phyloP scores from a whole-genome alignment of 768 basidiomycete genomes.

The Lactifluus pinguis region DNA sequence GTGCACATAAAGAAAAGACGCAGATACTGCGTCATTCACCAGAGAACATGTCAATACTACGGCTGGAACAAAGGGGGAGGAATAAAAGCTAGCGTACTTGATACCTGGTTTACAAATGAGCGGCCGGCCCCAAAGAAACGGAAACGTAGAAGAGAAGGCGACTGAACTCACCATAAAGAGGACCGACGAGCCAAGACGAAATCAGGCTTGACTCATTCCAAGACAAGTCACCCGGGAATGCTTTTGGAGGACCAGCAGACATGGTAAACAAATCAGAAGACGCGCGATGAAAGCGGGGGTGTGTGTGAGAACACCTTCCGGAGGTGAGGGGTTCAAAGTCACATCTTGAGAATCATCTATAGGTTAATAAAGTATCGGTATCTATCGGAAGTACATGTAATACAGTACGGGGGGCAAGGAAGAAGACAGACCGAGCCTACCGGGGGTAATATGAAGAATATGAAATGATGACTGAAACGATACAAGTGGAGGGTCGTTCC shows the following conservation, averaged over 20 bases:
- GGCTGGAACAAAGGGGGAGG: too few species aligned
- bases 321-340: neutral
- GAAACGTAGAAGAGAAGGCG: neutral
- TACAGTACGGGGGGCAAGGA: too few species aligned
- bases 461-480: too few species aligned
- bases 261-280: neutral
- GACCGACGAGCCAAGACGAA: conserved; percentile 3
- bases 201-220: neutral
- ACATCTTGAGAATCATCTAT: too few species aligned
- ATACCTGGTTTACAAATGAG: neutral
- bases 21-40: neutral
- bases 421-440: too few species aligned
- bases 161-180: conserved; percentile 5
- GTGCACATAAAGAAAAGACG: conserved; percentile 3
- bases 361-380: too few species aligned
- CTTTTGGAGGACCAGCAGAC: neutral
- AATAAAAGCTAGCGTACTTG: neutral
- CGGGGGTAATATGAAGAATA: too few species aligned
- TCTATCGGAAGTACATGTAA: too few species aligned
- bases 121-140: too few species aligned
- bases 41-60: neutral
- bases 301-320: neutral
- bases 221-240: conserved; percentile 2
- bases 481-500: too few species aligned
- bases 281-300: neutral